phyloP scores from a whole-genome alignment of 305 asterid species.

The Stenogyne calaminthoides region DNA sequence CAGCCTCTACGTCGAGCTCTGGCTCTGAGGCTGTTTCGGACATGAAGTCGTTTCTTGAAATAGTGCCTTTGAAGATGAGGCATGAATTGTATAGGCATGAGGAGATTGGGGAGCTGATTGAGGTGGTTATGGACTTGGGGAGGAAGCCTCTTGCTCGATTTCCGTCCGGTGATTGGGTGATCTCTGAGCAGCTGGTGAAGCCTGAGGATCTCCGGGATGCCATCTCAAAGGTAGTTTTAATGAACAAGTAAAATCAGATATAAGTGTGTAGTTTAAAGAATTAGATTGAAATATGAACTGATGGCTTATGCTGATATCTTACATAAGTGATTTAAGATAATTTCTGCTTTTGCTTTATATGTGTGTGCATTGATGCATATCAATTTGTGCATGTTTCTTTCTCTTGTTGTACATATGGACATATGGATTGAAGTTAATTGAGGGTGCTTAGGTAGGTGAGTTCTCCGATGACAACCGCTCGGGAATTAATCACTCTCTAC shows the following conservation, averaged over 20 bases:
- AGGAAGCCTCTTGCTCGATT: conserved; percentile 94
- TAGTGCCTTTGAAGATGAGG: conserved; percentile 84
- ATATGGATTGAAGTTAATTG: conserved; percentile 29
- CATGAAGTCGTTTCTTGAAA: conserved; percentile 82
- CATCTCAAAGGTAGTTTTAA: conserved; percentile 71
- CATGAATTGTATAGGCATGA: conserved; percentile 60
- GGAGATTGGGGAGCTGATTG: conserved; percentile 71
- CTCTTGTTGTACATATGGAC: conserved; percentile 6
- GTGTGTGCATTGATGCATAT: background rate
- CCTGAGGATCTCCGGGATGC: conserved; percentile 81
- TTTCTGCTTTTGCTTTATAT: background rate
- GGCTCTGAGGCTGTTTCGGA: conserved; percentile 61
- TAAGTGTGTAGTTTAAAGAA: background rate
- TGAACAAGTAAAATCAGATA: background rate
- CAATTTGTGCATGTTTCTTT: background rate
- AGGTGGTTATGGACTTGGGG: conserved; percentile 98
- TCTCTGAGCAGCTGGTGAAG: conserved; percentile 72
- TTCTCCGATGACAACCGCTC: conserved; percentile 97
- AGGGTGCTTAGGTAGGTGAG: conserved; percentile 76
- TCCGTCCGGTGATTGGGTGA: conserved; percentile 90
- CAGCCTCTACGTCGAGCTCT: conserved; percentile 56
- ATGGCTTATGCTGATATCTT: background rate
- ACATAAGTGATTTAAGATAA: conserved; percentile 9
- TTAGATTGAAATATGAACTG: background rate
- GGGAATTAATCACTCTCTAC: conserved; percentile 86